Percentiles rank a stretch among this genome's conserved stretches.
Conservation (phyloP, 106 monocot genomes). For the Apostasia ramifera region DNA sequence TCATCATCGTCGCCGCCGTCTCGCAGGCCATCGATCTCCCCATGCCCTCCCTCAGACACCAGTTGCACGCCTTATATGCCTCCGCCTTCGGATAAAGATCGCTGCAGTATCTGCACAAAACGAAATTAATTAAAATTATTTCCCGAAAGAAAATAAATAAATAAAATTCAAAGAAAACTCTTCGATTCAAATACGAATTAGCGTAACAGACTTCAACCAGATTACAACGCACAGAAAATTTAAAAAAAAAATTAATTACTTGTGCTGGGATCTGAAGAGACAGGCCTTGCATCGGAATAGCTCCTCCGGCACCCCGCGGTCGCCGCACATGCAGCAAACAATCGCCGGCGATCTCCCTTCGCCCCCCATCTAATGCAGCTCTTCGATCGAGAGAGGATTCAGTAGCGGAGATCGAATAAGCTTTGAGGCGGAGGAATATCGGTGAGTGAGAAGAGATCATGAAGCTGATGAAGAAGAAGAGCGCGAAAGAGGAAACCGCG, state of each 20-base stretch:
- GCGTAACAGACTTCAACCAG: too few relatives aligned
- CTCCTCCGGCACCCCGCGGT: conserved; percentile 31
- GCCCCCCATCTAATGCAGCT: background rate
- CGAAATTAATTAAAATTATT: too few relatives aligned
- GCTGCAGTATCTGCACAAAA: conserved; percentile 38
- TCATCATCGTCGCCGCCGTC: background rate
- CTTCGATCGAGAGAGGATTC: too few relatives aligned
- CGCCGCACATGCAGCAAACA: conserved; percentile 64
- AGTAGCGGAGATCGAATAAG: too few relatives aligned
- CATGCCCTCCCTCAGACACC: conserved; percentile 40
- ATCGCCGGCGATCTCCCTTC: background rate
- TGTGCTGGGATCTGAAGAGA: conserved; percentile 37
- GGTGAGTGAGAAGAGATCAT: too few relatives aligned
- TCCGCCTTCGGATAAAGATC: conserved; percentile 42
- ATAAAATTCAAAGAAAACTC: background rate
- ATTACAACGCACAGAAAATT: too few relatives aligned
- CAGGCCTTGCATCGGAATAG: conserved; percentile 45
- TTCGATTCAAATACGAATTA: background rate
- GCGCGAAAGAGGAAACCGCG: too few relatives aligned
- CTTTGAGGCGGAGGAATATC: too few relatives aligned
- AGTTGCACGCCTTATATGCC: conserved; percentile 32
- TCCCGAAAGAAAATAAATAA: background rate
- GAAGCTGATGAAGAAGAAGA: too few relatives aligned
- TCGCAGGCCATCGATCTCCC: background rate
- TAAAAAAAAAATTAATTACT: conserved; percentile 14